phyloP scores from a whole-genome alignment of 179 eudicot genomes.

The Pouteria campechiana region DNA sequence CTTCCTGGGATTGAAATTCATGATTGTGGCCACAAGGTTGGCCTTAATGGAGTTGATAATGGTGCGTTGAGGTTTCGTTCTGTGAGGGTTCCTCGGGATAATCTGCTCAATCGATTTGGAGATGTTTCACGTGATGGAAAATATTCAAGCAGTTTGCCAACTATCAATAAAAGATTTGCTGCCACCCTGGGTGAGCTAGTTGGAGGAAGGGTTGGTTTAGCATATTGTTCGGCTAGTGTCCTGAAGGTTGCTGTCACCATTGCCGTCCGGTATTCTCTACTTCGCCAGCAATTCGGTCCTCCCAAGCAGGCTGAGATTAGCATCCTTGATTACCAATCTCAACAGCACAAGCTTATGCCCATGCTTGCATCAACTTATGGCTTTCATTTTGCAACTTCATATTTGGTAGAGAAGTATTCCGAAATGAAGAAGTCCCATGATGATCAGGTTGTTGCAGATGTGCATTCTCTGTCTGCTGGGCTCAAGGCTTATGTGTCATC shows the following conservation, averaged over 20 bases:
- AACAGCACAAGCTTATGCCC: constrained; percentile 95
- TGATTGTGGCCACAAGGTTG: constrained; percentile 94
- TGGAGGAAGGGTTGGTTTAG: constrained; percentile 93
- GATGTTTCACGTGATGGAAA: constrained; percentile 85
- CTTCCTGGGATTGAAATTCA: constrained; percentile 88
- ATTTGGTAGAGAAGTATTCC: constrained; percentile 66
- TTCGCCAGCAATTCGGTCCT: constrained; percentile 92
- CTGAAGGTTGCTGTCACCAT: constrained; percentile 63
- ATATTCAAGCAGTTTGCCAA: constrained; percentile 69
- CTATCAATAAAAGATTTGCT: constrained; percentile 79
- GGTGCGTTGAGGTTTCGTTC: constrained; percentile 77
- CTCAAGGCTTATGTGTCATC: constrained; percentile 91
- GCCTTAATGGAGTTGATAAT: constrained; percentile 92
- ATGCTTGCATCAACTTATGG: constrained; percentile 94
- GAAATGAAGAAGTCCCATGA: constrained; percentile 86
- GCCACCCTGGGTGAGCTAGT: constrained; percentile 96
- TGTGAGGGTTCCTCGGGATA: constrained; percentile 92
- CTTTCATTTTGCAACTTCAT: constrained; percentile 72
- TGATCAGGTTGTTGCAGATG: constrained; percentile 71
- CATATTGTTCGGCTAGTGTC: constrained; percentile 82
- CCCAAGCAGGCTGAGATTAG: constrained; percentile 74
- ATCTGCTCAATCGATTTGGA: constrained; percentile 85
- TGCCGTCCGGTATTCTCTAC: constrained; percentile 74
- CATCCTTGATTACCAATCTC: constrained; percentile 93
- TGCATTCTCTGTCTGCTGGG: constrained; percentile 92